Evolutionary conservation across 192 early-diverging fungal genomes (phyloP).

Genomic region (Linnemannia schmuckeri): DNA sequence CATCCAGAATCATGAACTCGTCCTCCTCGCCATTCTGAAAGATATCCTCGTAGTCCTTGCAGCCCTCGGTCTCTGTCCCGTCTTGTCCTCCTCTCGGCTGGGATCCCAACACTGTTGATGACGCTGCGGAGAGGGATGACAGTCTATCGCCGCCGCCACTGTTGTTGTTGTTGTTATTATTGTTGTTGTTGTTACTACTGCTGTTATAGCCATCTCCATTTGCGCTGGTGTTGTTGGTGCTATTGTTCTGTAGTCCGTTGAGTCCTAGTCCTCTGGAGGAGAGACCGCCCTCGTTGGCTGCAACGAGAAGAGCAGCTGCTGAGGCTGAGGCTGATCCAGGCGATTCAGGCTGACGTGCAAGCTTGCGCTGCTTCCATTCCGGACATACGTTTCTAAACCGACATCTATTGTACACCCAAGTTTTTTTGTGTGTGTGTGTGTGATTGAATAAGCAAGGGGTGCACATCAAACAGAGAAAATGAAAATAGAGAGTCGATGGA

Average conservation of each 20-base stretch:
- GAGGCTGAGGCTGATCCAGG: background rate
- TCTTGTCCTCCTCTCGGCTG: background rate
- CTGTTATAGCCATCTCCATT: background rate
- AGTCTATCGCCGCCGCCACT: background rate
- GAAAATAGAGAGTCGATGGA: background rate
- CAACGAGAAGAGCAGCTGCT: constrained; percentile 26
- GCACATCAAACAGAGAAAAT: background rate
- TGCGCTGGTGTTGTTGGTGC: background rate
- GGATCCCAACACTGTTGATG: background rate
- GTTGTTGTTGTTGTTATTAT: background rate
- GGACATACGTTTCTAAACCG: constrained; percentile 54
- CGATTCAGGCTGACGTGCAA: constrained; percentile 5
- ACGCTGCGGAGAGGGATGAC: constrained; percentile 10
- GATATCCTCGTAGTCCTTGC: constrained; percentile 36
- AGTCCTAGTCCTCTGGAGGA: constrained; percentile 36
- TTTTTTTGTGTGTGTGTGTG: background rate
- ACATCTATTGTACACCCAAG: constrained; percentile 17
- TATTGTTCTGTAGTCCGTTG: background rate
- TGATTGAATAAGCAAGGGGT: constrained; percentile 12
- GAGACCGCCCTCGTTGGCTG: constrained; percentile 30
- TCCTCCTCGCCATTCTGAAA: constrained; percentile 45
- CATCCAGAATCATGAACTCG: constrained; percentile 58
- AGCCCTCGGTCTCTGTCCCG: background rate
- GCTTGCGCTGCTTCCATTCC: constrained; percentile 47
- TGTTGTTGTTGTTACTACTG: background rate